phyloP scores from a whole-genome alignment of 164 flowering plant species.

The Sedum album region DNA sequence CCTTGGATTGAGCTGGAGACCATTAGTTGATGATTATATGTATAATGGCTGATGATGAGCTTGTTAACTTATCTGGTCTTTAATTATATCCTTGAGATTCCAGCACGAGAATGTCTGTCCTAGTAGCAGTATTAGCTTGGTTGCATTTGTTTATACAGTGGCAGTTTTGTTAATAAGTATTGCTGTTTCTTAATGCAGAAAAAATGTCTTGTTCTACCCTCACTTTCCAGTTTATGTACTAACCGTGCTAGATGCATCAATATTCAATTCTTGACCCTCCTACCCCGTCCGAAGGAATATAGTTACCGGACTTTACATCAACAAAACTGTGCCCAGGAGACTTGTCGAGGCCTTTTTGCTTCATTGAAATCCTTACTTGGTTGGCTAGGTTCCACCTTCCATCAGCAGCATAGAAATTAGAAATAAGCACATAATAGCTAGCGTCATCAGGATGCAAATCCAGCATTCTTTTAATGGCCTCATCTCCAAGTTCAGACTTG shows the following conservation, averaged over 20 bases:
- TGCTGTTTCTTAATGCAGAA: neutral
- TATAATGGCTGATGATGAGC: neutral
- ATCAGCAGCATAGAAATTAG: constrained; percentile 47
- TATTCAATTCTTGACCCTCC: too few species aligned
- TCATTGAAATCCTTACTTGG: constrained; percentile 51
- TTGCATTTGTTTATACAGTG: too few species aligned
- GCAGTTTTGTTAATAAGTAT: neutral
- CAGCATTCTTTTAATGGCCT: constrained; percentile 44
- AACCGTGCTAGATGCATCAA: too few species aligned
- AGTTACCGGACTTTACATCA: constrained; percentile 24
- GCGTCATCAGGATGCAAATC: constrained; percentile 45
- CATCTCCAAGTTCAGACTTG: constrained; percentile 54
- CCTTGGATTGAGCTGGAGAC: neutral
- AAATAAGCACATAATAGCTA: constrained; percentile 50
- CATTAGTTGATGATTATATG: neutral
- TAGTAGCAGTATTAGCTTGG: too few species aligned
- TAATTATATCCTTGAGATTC: neutral
- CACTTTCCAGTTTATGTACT: too few species aligned
- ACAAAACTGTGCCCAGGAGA: constrained; percentile 43
- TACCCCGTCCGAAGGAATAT: constrained; percentile 9
- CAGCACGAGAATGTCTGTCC: neutral
- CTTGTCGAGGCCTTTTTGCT: constrained; percentile 43
- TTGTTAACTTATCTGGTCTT: neutral
- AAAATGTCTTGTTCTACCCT: too few species aligned
- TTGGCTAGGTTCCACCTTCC: constrained; percentile 50